Conservation (phyloP, 352 stramenopile genomes). For the Thalassiosira ordinaria region DNA sequence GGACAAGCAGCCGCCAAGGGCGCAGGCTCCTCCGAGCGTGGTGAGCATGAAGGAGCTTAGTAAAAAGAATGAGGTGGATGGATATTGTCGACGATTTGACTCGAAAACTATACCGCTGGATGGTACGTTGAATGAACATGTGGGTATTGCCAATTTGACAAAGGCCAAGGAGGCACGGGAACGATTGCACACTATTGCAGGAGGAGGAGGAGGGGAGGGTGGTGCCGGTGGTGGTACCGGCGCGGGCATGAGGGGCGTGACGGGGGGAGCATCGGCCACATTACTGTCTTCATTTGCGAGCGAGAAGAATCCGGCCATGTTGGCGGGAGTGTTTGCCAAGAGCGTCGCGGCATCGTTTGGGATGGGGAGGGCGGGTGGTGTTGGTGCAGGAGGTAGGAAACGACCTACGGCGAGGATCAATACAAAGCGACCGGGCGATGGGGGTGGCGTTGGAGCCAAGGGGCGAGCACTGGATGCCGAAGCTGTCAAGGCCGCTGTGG, state of each 20-base stretch:
- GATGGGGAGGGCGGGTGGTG: constrained; percentile 16
- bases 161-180: constrained; percentile 67
- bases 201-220: constrained; percentile 41
- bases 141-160: constrained; percentile 63
- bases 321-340: constrained; percentile 67
- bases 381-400: constrained; percentile 25
- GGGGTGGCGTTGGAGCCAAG: constrained; percentile 8
- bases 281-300: constrained; percentile 67
- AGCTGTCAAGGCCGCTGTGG: constrained; percentile 53
- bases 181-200: constrained; percentile 62
- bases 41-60: constrained; percentile 67
- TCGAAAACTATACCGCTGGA: constrained; percentile 71
- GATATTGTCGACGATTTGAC: constrained; percentile 71
- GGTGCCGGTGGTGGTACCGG: constrained; percentile 31
- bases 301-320: constrained; percentile 65
- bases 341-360: constrained; percentile 42
- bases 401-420: constrained; percentile 25
- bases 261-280: constrained; percentile 53
- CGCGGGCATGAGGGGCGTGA: constrained; percentile 22
- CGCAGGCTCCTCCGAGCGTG: constrained; percentile 73
- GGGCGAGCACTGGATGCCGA: constrained; percentile 20
- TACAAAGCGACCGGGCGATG: constrained; percentile 39
- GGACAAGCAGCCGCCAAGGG: constrained; percentile 68
- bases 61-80: constrained; percentile 79
- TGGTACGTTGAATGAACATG: constrained; percentile 35